Evolutionary conservation across 2,329 filamentous ascomycete species (phyloP).

Genomic region (Sporothrix humicola): DNA sequence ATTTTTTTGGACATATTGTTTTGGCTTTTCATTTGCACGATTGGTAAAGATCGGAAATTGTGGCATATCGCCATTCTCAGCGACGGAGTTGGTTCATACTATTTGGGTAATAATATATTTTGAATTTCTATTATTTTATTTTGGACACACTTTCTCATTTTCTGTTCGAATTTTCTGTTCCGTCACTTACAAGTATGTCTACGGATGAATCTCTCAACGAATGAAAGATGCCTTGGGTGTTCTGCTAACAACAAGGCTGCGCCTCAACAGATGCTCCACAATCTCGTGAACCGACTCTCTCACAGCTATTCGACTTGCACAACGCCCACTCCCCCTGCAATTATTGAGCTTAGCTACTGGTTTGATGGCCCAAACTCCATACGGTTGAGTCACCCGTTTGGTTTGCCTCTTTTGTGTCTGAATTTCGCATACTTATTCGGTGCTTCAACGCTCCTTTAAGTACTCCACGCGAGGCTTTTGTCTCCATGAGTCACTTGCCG

Average conservation of each 20-base stretch:
- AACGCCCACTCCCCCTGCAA: constrained; percentile 2
- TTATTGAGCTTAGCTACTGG: constrained; percentile 16
- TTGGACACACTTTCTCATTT: not conserved
- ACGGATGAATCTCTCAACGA: no score
- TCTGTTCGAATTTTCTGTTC: not conserved
- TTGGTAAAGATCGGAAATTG: constrained; percentile 8
- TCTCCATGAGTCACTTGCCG: constrained; percentile 32
- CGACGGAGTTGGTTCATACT: constrained; percentile 27
- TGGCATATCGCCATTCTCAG: constrained; percentile 19
- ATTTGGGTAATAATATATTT: constrained; percentile 21
- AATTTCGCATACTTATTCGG: not conserved
- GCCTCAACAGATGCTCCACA: constrained; percentile 23
- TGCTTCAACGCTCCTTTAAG: not conserved
- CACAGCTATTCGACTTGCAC: not conserved
- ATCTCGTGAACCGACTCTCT: not conserved
- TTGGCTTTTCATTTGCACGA: not conserved
- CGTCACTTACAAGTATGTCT: no score
- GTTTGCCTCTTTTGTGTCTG: not conserved
- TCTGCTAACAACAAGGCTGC: constrained; percentile 19
- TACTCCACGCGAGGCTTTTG: not conserved
- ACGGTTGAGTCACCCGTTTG: constrained; percentile 15
- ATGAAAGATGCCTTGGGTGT: no score
- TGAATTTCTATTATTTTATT: not conserved
- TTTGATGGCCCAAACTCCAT: not conserved
- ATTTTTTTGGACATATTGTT: not conserved